These are phyloP conservation scores for Gossypium davidsonii DNA, from an alignment of 441 rosid genomes.

Conservation along the genomic window DNA sequence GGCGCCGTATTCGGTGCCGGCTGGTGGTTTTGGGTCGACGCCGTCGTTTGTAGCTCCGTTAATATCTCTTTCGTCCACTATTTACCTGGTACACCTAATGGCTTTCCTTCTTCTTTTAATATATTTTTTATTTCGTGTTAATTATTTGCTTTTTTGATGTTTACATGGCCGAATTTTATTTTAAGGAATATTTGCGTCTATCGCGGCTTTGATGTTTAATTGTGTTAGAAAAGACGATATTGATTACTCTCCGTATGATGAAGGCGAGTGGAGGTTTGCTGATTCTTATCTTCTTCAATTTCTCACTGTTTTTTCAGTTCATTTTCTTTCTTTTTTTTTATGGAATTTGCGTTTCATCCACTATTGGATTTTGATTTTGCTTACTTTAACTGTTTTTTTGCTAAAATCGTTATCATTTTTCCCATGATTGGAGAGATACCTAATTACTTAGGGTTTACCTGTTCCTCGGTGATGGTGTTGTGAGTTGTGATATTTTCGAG, in stretches of 20 bases:
- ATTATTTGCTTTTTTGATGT: not conserved
- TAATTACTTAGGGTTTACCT: not conserved
- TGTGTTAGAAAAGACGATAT: conserved; percentile 86
- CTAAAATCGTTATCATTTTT: not conserved
- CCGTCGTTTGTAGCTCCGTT: conserved; percentile 80
- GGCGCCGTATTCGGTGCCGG: conserved; percentile 90
- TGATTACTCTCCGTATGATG: conserved; percentile 94
- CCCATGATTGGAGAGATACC: not conserved
- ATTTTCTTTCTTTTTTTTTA: not conserved
- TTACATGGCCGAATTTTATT: not conserved
- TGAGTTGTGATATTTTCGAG: not conserved
- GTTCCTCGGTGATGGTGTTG: not conserved
- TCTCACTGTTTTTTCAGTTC: not conserved
- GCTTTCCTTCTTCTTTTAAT: not conserved
- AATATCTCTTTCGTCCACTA: conserved; percentile 72
- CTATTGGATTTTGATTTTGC: not conserved
- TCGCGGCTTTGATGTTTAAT: conserved; percentile 94
- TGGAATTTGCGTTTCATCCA: not conserved
- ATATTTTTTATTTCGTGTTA: not conserved
- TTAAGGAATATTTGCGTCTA: conserved; percentile 76
- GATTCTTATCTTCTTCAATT: not conserved
- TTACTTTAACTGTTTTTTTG: not conserved
- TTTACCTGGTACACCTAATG: conserved; percentile 23
- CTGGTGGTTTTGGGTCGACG: conserved; percentile 99
- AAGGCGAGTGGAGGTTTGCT: conserved; percentile 93